Percentiles rank a stretch among this genome's conserved stretches.
These are phyloP conservation scores for Fusarium newnesense DNA, from an alignment of 2,329 filamentous ascomycete genomes.

Conservation along the genomic window DNA sequence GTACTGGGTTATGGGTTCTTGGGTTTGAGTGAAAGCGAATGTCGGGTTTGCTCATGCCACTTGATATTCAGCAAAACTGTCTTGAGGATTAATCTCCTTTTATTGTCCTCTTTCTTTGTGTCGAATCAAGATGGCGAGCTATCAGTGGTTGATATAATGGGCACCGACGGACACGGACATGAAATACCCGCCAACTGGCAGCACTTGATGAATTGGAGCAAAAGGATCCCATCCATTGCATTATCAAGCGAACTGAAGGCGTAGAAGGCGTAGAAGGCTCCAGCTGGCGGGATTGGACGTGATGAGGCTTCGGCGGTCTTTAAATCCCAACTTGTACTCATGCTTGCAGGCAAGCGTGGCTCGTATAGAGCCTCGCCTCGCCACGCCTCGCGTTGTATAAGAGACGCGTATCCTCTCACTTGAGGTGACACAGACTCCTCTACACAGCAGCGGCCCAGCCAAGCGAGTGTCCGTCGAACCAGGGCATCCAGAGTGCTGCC, in stretches of 20 bases:
- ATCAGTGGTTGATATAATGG: constrained; percentile 4
- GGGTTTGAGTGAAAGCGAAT: neutral
- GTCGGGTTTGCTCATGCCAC: constrained; percentile 30
- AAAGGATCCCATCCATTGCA: neutral
- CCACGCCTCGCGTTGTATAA: constrained; percentile 12
- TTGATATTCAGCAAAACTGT: constrained; percentile 24
- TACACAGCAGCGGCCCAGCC: constrained; percentile 12
- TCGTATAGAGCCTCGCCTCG: constrained; percentile 6
- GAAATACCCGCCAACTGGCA: constrained; percentile 21
- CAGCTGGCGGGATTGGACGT: neutral
- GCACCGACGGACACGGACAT: constrained; percentile 29
- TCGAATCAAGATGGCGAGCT: neutral
- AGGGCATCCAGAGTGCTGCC: constrained; percentile 10
- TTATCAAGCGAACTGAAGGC: neutral
- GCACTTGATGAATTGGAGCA: neutral
- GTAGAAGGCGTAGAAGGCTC: neutral
- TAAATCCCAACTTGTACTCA: neutral
- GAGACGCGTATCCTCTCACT: constrained; percentile 27
- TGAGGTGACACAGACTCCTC: constrained; percentile 30
- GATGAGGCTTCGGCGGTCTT: constrained; percentile 2
- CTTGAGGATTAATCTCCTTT: neutral
- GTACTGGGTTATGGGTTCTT: neutral
- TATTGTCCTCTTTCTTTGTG: neutral
- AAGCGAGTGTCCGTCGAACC: constrained; percentile 32
- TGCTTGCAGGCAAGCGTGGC: neutral